Conservation (phyloP, 2,329 filamentous ascomycete species). For the Claviceps humidiphila region DNA sequence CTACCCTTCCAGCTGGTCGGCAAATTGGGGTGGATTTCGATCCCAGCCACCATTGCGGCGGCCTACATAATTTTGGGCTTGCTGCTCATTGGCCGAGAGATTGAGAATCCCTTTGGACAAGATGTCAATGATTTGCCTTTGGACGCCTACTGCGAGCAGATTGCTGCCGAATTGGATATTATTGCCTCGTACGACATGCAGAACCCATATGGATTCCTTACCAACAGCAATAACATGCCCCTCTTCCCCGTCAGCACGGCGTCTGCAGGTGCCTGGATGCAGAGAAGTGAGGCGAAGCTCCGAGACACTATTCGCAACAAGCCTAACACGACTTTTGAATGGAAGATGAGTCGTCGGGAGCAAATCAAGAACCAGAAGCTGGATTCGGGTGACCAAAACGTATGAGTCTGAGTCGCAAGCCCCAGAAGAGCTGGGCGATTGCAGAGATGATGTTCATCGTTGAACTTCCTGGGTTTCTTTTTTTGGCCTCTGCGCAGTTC, state of each 20-base stretch:
- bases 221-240: slow-evolving; percentile 32
- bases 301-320: slow-evolving; percentile 26
- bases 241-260: slow-evolving; percentile 40
- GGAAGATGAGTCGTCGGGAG: slow-evolving; percentile 9
- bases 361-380: not conserved
- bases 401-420: not conserved
- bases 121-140: slow-evolving; percentile 74
- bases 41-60: slow-evolving; percentile 58
- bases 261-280: slow-evolving; percentile 24
- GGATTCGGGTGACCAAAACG: not conserved
- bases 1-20: slow-evolving; percentile 68
- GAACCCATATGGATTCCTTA: slow-evolving; percentile 19
- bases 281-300: slow-evolving; percentile 27
- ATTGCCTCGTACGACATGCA: slow-evolving; percentile 41
- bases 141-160: slow-evolving; percentile 62
- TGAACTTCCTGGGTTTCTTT: not conserved
- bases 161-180: slow-evolving; percentile 61
- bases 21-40: slow-evolving; percentile 57
- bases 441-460: not conserved
- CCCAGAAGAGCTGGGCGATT: not conserved
- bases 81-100: slow-evolving; percentile 59
- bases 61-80: slow-evolving; percentile 77
- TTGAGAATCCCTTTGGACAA: slow-evolving; percentile 74
- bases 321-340: slow-evolving; percentile 23
- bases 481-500: not conserved